Percentiles rank a stretch among this genome's conserved stretches.
Evolutionary conservation across 345 rosid species (phyloP).

Genomic region (Populus ilicifolia): DNA sequence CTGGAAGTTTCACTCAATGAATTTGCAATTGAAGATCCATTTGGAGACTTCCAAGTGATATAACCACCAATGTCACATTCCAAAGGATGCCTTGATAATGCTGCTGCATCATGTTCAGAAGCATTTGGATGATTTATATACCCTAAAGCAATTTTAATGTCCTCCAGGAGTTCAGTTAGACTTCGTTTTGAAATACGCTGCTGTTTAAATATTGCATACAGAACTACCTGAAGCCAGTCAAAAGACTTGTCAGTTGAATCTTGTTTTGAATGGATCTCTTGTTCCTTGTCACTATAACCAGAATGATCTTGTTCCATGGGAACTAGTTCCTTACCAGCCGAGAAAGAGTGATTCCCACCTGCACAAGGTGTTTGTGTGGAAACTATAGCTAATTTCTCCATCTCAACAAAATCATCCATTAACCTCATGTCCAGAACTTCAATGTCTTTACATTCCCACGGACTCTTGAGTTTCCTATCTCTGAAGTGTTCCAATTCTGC

Average conservation of each 20-base stretch:
- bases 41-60: slow-evolving; percentile 44
- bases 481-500: slow-evolving; percentile 47
- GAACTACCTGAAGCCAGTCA: slow-evolving; percentile 91
- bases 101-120: slow-evolving; percentile 8
- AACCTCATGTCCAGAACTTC: slow-evolving; percentile 49
- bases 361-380: slow-evolving; percentile 39
- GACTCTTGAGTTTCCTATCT: slow-evolving; percentile 30
- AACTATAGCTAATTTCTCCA: slow-evolving; percentile 79
- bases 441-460: slow-evolving; percentile 22
- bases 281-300: slow-evolving; percentile 10
- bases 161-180: slow-evolving; percentile 57
- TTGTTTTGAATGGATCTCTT: slow-evolving; percentile 20
- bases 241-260: slow-evolving; percentile 39
- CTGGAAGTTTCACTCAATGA: slow-evolving; percentile 22
- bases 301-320: slow-evolving; percentile 19
- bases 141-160: slow-evolving; percentile 76
- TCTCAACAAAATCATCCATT: slow-evolving; percentile 74
- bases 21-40: slow-evolving; percentile 1
- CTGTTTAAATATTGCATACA: slow-evolving; percentile 68
- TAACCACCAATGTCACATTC: slow-evolving; percentile 31
- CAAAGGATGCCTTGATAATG: slow-evolving; percentile 10
- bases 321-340: slow-evolving; percentile 30
- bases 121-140: slow-evolving; percentile 31
- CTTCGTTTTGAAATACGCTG: slow-evolving; percentile 54
- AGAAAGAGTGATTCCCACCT: not conserved